A percentile compares a stretch with the other conserved stretches of the same genome.
Evolutionary conservation across 1,284 basidiomycete genomes (phyloP).

Genomic region (Sporisorium exsertum): DNA sequence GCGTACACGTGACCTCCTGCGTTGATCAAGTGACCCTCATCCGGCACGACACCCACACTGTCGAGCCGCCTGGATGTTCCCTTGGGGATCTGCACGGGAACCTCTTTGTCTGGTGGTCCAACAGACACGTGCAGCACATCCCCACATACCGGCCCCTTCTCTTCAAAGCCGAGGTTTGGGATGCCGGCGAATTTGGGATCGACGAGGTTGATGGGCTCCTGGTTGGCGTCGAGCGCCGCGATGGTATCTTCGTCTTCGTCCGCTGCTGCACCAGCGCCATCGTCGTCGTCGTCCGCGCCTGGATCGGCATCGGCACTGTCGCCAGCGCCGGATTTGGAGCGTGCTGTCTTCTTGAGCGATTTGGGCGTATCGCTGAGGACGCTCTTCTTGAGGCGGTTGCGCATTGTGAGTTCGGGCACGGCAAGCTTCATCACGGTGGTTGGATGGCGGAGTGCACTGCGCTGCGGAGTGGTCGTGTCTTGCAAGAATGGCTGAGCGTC

Average conservation of each 20-base stretch:
- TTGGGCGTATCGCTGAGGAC: conserved; percentile 14
- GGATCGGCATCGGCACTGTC: conserved; percentile 8
- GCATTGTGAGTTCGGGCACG: conserved; percentile 27
- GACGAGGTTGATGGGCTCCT: conserved; percentile 20
- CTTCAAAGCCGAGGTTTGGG: conserved; percentile 36
- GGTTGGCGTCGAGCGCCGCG: conserved; percentile 26
- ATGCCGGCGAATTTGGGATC: conserved; percentile 41
- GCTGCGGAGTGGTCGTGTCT: conserved; percentile 21
- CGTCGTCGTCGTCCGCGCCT: conserved; percentile 29
- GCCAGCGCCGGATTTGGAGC: not conserved
- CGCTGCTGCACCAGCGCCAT: not conserved
- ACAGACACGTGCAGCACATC: conserved; percentile 29
- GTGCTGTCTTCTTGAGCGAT: not conserved
- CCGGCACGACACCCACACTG: conserved; percentile 23
- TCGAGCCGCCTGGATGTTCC: conserved; percentile 26
- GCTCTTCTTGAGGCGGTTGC: conserved; percentile 21
- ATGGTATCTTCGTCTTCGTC: conserved; percentile 21
- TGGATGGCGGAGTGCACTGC: conserved; percentile 19
- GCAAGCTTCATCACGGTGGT: conserved; percentile 37
- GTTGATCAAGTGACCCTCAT: conserved; percentile 50
- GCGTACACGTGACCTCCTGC: conserved; percentile 51
- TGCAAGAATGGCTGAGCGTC: conserved; percentile 15
- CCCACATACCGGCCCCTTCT: conserved; percentile 21
- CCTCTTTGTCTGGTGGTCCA: conserved; percentile 27
- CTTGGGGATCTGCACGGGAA: conserved; percentile 18